phyloP scores from a whole-genome alignment of 2,329 filamentous ascomycete species.

The Alternaria gaisen region DNA sequence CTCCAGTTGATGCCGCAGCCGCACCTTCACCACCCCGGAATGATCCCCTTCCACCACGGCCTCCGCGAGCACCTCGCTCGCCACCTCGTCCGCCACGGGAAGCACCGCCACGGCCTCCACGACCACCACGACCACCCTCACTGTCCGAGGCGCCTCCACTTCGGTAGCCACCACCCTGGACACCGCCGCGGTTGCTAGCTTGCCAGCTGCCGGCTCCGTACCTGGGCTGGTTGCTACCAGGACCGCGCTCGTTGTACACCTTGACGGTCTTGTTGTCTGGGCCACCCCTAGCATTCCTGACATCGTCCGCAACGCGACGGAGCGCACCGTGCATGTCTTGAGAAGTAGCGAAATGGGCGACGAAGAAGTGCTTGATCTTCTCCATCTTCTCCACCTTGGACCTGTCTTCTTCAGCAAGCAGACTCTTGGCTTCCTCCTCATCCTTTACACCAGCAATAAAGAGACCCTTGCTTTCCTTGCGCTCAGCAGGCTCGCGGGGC shows the following conservation, averaged over 20 bases:
- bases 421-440: slow-evolving; percentile 81
- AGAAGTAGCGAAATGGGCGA: slow-evolving; percentile 81
- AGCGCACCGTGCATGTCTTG: slow-evolving; percentile 85
- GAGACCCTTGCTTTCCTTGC: slow-evolving; percentile 77
- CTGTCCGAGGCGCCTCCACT: slow-evolving; percentile 81
- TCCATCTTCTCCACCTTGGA: slow-evolving; percentile 74
- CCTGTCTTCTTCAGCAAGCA: slow-evolving; percentile 85
- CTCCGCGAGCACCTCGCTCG: slow-evolving; percentile 49
- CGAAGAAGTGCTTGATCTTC: slow-evolving; percentile 82
- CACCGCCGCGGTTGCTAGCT: slow-evolving; percentile 71
- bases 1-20: slow-evolving; percentile 47
- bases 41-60: slow-evolving; percentile 52
- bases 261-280: slow-evolving; percentile 83
- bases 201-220: slow-evolving; percentile 67
- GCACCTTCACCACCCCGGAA: slow-evolving; percentile 46
- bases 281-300: slow-evolving; percentile 77
- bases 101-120: slow-evolving; percentile 57
- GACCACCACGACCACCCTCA: slow-evolving; percentile 71
- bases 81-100: slow-evolving; percentile 63
- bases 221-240: slow-evolving; percentile 58
- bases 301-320: slow-evolving; percentile 75
- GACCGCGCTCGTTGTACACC: slow-evolving; percentile 73
- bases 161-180: slow-evolving; percentile 77
- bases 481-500: slow-evolving; percentile 63
- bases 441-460: slow-evolving; percentile 88